Base-by-base conservation (phyloP, 768 basidiomycete species). In the Coprinopsis cinerea region DNA sequence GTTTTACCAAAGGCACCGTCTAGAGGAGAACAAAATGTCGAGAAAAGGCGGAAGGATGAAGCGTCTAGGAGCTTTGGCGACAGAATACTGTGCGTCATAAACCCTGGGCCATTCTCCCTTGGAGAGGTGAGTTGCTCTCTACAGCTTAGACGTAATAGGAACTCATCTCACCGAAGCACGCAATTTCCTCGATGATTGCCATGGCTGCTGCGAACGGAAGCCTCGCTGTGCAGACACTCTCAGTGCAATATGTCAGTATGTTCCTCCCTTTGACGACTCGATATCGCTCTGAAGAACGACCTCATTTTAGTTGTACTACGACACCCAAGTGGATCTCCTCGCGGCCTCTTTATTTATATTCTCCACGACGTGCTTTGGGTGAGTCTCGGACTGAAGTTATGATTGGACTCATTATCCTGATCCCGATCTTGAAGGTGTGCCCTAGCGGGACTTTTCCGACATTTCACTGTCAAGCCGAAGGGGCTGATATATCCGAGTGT, bases 361-460 rank as follows among this genome's bases (percentile, higher is more conserved):
- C 62, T 82, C 80, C 1, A 81, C 81, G 0, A 78, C 77, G 3
- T 79, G 78, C 58, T 82, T 83, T 61, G 80, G 79, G 74, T 81
- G 54, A 47, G 70, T 53, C 11, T 1, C 17, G 23, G n/a, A 9
- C 5, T 4, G 25, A 14, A 20, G 22, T 42, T 23, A 47, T 34
- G 18, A 7, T 23, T 25, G 10, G 41, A 11, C 28, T 20, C 20
- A 6, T 13, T 9, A 22, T 2, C 28, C 6, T n/a, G n/a, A 44
- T 18, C 10, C 18, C 23, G 3, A 32, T 26, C 43, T 39, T 18
- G 30, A 37, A 80, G 80, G 15, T 82, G 81, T 54, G 81, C 80
- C 2, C 62, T 84, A 4, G 78, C 79, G 4, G 82, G 82, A 2
- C 55, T 84, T 2, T 63, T 82, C 9, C 74, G 81, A 2, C 79